Evolutionary conservation across 345 rosid genomes (phyloP), one percentile per base, ranked within the genome.

Genomic region (Conringia planisiliqua): DNA sequence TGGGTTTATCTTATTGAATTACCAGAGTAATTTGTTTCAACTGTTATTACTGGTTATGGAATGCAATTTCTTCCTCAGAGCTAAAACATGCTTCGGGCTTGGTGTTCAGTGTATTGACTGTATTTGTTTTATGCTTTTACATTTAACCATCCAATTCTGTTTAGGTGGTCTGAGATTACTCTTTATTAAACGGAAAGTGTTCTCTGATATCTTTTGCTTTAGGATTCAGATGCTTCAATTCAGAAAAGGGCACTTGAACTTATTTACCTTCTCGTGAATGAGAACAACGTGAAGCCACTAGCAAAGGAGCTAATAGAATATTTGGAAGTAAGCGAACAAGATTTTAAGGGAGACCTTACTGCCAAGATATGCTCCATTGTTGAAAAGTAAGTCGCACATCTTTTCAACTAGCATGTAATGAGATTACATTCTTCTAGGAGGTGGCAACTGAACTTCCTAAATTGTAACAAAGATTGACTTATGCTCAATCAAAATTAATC

Each of bases 191-290:
- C 30, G 30, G 38, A 57, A 36, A 26, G 3, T 55, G 30, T 73
- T 78, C 74, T 69, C 83, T 42, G 56, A 66, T 61, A 72, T 78
- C 75, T 64, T 71, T 54, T 60, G 61, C 79, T 86, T 63, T 89
- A 95, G 99, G 99, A 95, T 86, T 83, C 88, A 66, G 99, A 92
- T 87, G 97, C 97, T 80, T 95, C 99, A 29, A 92, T 95, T 77
- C 89, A 90, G 72, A 95, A 92, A 88, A 86, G 93, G 81, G 97
- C 99, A 47, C 96, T 95, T 78, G 96, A 92, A 80, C 91, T 95
- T 80, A 83, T 87, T 71, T 91, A 84, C 78, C 79, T 88, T 74
- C 80, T 95, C 60, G 93, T 95, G 52, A 95, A 92, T 83, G 47
- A 89, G 78, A 92, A 67, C 74, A 95, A 95, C 80, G 97, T 92